Evolutionary conservation across 805 yeast genomes (phyloP), one percentile per base, ranked within the genome.

Genomic region (Yamadazyma sp.): DNA sequence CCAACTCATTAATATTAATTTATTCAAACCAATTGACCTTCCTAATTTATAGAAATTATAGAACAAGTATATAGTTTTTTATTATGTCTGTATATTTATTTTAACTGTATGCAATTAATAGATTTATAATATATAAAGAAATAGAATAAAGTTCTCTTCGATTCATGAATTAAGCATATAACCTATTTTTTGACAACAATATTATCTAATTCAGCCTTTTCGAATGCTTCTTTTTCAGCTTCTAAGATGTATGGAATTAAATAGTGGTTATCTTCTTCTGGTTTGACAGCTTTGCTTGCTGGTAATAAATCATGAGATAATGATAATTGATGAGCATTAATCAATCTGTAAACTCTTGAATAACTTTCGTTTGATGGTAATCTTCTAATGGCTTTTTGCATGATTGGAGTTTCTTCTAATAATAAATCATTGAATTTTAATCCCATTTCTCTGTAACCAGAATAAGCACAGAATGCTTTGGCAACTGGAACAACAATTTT

Each of bases 381-480:
- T 76, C 98, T 86, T 45, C 76, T 65, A 43, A 93, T 69, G 37
- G 97, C 98, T 58, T 79, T 86, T 71, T 87, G 91, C 69, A 83
- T 76, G 36, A 78, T 69, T 53, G 89, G 89, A 60, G 72, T 82
- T 71, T 93, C 98, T 69, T 93, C 98, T 48, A 75, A 65, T 46
- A 91, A 61, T 55, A 91, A 68, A 65, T 93, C 98, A 60, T 91
- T 93, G 56, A 83, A 80, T 67, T 69, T 86, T 54, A 93, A 76
- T 36, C 98, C 98, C 70, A 93, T 65, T 64, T 88, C 78, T 75
- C 98, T 85, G 85, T 93, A 93, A 41, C 98, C 98, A 38, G 95
- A 74, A 47, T 75, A 73, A 48, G 80, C 70, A 49, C 76, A 69
- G 67, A 82, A 89, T 50, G 77, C 69, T 56, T 80, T 76, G 30